Evolutionary conservation across 192 early-diverging fungal genomes (phyloP).

Genomic region (Lobosporangium transversale): DNA sequence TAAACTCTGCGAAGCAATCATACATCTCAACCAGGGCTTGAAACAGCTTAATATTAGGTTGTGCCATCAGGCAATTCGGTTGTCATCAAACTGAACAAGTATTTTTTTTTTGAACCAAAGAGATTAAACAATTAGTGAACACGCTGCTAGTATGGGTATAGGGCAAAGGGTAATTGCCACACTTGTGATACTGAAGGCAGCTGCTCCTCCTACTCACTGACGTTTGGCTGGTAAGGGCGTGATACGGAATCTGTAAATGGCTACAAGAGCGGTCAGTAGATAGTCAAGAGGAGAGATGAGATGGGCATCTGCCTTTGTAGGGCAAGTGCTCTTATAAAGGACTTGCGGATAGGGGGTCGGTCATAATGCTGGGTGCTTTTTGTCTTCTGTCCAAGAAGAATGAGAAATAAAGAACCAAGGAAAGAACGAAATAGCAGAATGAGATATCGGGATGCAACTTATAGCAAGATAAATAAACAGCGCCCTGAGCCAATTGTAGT

Average conservation of each 20-base stretch:
- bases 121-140: too few species aligned
- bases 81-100: constrained; percentile 43
- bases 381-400: neutral
- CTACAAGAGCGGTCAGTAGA: constrained; percentile 28
- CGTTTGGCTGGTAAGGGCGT: constrained; percentile 42
- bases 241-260: constrained; percentile 34
- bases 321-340: constrained; percentile 33
- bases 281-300: constrained; percentile 38
- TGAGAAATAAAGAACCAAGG: neutral
- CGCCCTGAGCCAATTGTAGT: too few species aligned
- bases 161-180: neutral
- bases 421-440: neutral
- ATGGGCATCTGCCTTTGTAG: constrained; percentile 38
- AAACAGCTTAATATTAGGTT: constrained; percentile 23
- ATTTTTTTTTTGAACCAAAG: too few species aligned
- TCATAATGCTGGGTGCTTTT: constrained; percentile 6
- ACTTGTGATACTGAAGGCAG: constrained; percentile 44
- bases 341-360: constrained; percentile 16
- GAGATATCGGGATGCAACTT: too few species aligned
- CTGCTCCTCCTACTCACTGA: constrained; percentile 46
- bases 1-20: neutral
- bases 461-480: too few species aligned
- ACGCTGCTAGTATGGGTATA: too few species aligned
- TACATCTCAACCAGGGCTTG: constrained; percentile 48
- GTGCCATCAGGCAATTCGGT: constrained; percentile 47